phyloP scores from a whole-genome alignment of 2,329 filamentous ascomycete species.

The Phaeosphaeria sp. region DNA sequence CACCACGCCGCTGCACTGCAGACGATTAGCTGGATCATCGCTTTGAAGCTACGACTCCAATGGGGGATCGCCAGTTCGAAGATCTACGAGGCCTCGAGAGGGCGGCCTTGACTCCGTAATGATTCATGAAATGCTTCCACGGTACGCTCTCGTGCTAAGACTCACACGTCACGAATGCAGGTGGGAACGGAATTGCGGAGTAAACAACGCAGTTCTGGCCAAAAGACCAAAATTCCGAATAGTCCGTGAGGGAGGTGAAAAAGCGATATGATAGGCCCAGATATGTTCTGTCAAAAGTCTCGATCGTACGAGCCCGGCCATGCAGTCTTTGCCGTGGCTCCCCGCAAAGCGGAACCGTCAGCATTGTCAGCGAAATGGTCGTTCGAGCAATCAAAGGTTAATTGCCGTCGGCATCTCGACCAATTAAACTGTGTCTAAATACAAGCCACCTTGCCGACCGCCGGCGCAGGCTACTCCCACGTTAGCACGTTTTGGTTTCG shows the following conservation, averaged over 20 bases:
- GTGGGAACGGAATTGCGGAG: background rate
- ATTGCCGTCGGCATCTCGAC: slow-evolving; percentile 23
- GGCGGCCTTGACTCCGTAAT: too few relatives aligned
- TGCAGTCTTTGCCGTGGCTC: slow-evolving; percentile 2
- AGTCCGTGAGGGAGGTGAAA: background rate
- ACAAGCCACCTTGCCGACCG: slow-evolving; percentile 26
- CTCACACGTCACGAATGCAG: too few relatives aligned
- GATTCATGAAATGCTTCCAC: too few relatives aligned
- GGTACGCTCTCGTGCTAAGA: too few relatives aligned
- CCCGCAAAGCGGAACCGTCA: slow-evolving; percentile 12
- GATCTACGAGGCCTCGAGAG: too few relatives aligned
- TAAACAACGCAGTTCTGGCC: background rate
- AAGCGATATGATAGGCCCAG: background rate
- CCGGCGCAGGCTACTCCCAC: slow-evolving; percentile 14
- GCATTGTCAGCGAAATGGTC: slow-evolving; percentile 19
- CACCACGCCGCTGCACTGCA: too few relatives aligned
- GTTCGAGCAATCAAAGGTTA: slow-evolving; percentile 24
- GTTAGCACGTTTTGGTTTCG: slow-evolving; percentile 16
- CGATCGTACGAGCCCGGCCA: background rate
- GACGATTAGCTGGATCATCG: too few relatives aligned
- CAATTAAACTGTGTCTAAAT: slow-evolving; percentile 33
- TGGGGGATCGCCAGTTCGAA: too few relatives aligned
- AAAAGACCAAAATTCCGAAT: background rate
- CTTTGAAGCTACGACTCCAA: too few relatives aligned
- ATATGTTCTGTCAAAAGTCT: background rate